phyloP scores from a whole-genome alignment of 2,329 filamentous ascomycete genomes.

The Neofusicoccum sp. region DNA sequence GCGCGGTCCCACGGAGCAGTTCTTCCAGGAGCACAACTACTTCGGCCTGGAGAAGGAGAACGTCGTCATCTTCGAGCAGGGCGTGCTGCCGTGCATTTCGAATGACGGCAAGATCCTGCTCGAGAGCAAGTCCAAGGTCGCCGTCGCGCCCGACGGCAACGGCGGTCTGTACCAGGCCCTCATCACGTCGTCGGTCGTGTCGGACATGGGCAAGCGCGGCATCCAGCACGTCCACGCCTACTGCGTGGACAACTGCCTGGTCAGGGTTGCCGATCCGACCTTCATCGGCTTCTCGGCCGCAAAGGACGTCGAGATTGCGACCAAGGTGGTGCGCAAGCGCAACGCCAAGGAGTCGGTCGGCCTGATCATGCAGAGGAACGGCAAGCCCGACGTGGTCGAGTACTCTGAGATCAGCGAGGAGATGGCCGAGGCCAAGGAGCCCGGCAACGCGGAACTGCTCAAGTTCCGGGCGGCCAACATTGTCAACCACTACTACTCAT shows the following conservation, averaged over 20 bases:
- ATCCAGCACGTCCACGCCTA: slow-evolving; percentile 96
- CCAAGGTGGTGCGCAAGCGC: slow-evolving; percentile 98
- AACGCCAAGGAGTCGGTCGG: slow-evolving; percentile 94
- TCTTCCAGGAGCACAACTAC: slow-evolving; percentile 85
- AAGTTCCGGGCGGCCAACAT: slow-evolving; percentile 99
- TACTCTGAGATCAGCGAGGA: slow-evolving; percentile 93
- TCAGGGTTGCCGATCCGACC: slow-evolving; percentile 93
- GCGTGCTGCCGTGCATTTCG: slow-evolving; percentile 92
- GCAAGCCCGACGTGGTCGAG: slow-evolving; percentile 94
- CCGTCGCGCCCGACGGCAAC: slow-evolving; percentile 95
- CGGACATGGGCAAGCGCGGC: slow-evolving; percentile 84
- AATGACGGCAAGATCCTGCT: slow-evolving; percentile 97
- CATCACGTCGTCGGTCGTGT: slow-evolving; percentile 72
- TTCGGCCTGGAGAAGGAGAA: slow-evolving; percentile 87
- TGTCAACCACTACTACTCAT: slow-evolving; percentile 99
- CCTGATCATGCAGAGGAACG: slow-evolving; percentile 90
- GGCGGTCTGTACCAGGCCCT: slow-evolving; percentile 95
- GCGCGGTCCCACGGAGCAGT: slow-evolving; percentile 84
- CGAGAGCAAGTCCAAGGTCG: slow-evolving; percentile 84
- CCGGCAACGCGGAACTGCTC: slow-evolving; percentile 75
- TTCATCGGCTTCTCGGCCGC: slow-evolving; percentile 92
- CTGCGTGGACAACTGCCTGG: slow-evolving; percentile 99
- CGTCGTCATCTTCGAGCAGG: slow-evolving; percentile 92
- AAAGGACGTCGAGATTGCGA: slow-evolving; percentile 90
- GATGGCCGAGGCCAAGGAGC: slow-evolving; percentile 85